Evolutionary conservation across 179 eudicot species (phyloP), one percentile per base, ranked within the genome.

Genomic region (Sideroxylon spinosum): DNA sequence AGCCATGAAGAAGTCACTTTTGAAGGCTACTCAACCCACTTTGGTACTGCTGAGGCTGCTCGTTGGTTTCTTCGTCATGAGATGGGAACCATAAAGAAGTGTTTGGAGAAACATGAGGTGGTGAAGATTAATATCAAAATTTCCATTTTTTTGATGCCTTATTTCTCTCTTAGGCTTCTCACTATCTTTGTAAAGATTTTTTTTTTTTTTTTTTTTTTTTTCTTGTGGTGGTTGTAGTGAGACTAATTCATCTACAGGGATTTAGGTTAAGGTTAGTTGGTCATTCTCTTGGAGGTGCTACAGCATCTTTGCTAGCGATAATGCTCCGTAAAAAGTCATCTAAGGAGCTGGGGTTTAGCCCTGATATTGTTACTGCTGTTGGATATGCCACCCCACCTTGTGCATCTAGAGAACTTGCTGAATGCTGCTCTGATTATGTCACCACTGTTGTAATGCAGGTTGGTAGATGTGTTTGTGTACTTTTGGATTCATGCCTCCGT

Each of bases 41-140:
- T 95, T 85, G 98, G 99, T 76, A 89, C 93, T 37, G 97, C 95
- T 52, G 98, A 95, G 86, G 97, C 99, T 82, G 99, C 99, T 83
- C 92, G 97, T 69, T 95, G 98, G 98, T 95, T 95, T 89, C 86
- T 95, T 32, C 79, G 75, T 69, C 94, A 95, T 88, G 99, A 95
- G 83, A 82, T 93, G 84, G 91, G 82, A 71, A 89, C 93, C 71
- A 86, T 95, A 84, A 88, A 86, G 84, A 89, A 82, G 85, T 91
- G 86, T 81, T 84, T 95, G 81, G 85, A 88, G 67, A 82, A 89
- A 76, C 90, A 95, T 9, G 77, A 95, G 99, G 99, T 95, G 84
- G 64, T 73, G 66, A 79, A 82, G 49, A 28, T 71, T 61, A 37
- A 67, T 56, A 74, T 68, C 28, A 63, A 55, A 74, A 64, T 28